phyloP scores from a whole-genome alignment of 1,284 basidiomycete species.

The Sanghuangporus sanghuang region DNA sequence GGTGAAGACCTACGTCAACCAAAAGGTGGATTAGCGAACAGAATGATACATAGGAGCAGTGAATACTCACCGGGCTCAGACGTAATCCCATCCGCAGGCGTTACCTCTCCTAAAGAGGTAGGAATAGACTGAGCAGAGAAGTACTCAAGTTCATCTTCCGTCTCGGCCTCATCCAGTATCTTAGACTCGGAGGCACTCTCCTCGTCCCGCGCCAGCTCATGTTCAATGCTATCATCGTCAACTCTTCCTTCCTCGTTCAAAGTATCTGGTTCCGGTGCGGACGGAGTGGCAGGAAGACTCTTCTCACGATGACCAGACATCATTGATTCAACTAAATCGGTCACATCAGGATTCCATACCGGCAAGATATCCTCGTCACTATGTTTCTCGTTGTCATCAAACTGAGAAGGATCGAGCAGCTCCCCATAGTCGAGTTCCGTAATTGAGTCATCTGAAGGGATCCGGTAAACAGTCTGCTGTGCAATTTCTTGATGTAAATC shows the following conservation, averaged over 20 bases:
- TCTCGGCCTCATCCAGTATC: not conserved
- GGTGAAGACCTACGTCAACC: not conserved
- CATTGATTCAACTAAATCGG: not conserved
- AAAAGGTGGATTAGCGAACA: not conserved
- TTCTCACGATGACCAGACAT: not conserved
- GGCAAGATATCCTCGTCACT: not conserved
- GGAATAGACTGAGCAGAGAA: slow-evolving; percentile 1
- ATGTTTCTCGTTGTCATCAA: not conserved
- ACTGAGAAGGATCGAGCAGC: not conserved
- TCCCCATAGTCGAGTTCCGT: not conserved
- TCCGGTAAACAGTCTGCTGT: not conserved
- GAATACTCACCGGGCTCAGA: not conserved
- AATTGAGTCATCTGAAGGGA: not conserved
- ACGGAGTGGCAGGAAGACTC: not conserved
- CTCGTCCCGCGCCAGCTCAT: not conserved
- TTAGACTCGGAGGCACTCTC: not conserved
- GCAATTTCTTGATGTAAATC: not conserved
- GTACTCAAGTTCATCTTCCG: slow-evolving; percentile 1
- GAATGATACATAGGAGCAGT: not conserved
- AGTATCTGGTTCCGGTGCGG: not conserved
- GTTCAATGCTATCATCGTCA: not conserved
- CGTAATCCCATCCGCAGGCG: not conserved
- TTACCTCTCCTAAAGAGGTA: not conserved
- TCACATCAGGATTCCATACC: not conserved
- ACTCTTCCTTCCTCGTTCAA: not conserved